Evolutionary conservation across 2,329 filamentous ascomycete species (phyloP), one percentile per base, ranked within the genome.

Genomic region (Nigrospora sphaerica): DNA sequence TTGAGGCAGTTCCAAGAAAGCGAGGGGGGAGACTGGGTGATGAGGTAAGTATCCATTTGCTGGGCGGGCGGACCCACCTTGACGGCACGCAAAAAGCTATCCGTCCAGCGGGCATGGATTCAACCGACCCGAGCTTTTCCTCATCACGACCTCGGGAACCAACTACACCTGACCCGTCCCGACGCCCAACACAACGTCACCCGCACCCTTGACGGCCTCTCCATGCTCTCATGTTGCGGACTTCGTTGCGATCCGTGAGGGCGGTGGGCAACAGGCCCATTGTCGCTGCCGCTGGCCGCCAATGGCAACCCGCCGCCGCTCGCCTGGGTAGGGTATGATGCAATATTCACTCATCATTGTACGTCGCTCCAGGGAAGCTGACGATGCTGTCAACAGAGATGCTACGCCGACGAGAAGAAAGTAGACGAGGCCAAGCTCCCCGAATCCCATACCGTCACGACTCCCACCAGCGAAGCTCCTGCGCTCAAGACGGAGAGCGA

Each of bases 211-310:
- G 34, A n/a, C 42, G 35, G 42, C 35, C 36, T 33, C 51, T 58
- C 58, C 66, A 73, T 71, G 72, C 69, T 70, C 72, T 73, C 73
- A 85, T 85, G 81, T 76, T 85, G 77, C 81, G 80, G 73, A 79
- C 78, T 67, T 83, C 80, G 68, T 70, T 84, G 72, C 78, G 75
- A 72, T 81, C 80, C 66, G 76, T 76, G 63, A 79, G 73, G 73
- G 71, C 74, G 60, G 68, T 81, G 64, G 71, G 75, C 69, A 69
- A 70, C 65, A 74, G 71, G 69, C 71, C 77, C 61, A 59, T 70
- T 64, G 70, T 70, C 65, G 71, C 74, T 59, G 67, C 70, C 62
- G 69, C 70, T 57, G 68, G 69, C 65, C 77, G 73, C 64, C 79
- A 81, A 81, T 82, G 78, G 78, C 74, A 77, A 52, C 60, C 64